Base-by-base conservation (phyloP, 2,329 filamentous ascomycete species). In the Neospermospora avenae region DNA sequence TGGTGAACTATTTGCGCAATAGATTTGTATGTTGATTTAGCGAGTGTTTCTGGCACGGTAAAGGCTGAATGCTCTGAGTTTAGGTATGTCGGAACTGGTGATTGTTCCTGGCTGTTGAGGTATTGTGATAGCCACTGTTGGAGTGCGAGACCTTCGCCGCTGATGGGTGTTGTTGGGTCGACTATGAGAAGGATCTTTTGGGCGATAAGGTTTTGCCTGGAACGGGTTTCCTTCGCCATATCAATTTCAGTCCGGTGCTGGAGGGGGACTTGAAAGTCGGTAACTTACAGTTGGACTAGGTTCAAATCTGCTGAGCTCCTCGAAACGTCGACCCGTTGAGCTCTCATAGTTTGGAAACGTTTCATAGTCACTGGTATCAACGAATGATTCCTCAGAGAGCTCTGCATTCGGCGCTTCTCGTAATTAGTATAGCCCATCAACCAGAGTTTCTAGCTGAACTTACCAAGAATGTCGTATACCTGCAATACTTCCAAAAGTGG, bases 341-440 rank as follows among this genome's bases (percentile, higher is more conserved):
- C 56, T 62, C 49, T 73, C 72, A 53, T 69, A 72, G 46, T 71
- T 69, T n/a, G 72, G 71, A 34, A 71, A 73, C 10, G 66, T 64
- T 7, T 65, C 64, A 46, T 71, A 70, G 53, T 73, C 71, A 39
- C 68, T 65, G 13, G 66, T 72, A 44, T 73, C 67, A 3, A 61
- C 60, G 10, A 69, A 67, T 3, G 25, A 35, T 22, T 25, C 39
- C 39, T 61, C 55, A n/a, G 51, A 20, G 13, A 44, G 48, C 45
- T 67, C 65, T 11, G 44, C 34, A 34, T 62, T 62, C 16, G 55
- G 41, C 39, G 52, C 61, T 65, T 20, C 1, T 16, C 3, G 6
- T 10, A 20, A 10, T 55, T 35, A 52, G 37, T 55, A 35, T 52
- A 39, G 24, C 13, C n/a, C 39, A 8, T 24, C 6, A 31, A 31